Conservation (phyloP, 495 filamentous ascomycete genomes). For the Cairneyella variabilis region DNA sequence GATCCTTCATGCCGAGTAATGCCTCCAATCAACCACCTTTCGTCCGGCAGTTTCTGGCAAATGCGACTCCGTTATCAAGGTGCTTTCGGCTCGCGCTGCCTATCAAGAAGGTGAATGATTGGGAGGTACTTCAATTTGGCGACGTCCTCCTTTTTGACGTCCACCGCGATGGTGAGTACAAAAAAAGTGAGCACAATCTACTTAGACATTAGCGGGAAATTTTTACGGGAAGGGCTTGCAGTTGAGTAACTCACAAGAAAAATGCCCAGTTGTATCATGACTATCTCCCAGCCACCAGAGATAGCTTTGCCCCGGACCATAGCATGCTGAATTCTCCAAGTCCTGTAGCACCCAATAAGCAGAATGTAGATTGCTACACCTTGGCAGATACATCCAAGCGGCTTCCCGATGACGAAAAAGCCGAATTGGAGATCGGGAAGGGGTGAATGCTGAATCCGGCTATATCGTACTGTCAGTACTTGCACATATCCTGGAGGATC, state of each 20-base stretch:
- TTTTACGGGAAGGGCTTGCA: not conserved
- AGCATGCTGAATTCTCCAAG: conserved; percentile 67
- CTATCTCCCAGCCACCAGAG: conserved; percentile 67
- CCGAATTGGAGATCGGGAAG: conserved; percentile 41
- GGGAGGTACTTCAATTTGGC: not conserved
- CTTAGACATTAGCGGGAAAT: not conserved
- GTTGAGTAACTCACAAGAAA: conserved; percentile 41
- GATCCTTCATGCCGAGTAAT: not conserved
- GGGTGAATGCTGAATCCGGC: conserved; percentile 46
- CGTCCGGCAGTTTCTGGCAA: conserved; percentile 20
- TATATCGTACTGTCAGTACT: conserved; percentile 15
- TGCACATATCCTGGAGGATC: not conserved
- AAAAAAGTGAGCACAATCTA: conserved; percentile 27
- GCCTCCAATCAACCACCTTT: conserved; percentile 13
- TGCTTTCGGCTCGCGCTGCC: conserved; percentile 15
- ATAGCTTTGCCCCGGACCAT: conserved; percentile 61
- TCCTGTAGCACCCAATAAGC: conserved; percentile 57
- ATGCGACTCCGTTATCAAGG: conserved; percentile 9
- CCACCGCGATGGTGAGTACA: conserved; percentile 26
- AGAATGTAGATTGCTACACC: conserved; percentile 52
- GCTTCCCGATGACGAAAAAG: conserved; percentile 62
- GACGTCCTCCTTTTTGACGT: conserved; percentile 23
- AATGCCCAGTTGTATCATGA: conserved; percentile 45
- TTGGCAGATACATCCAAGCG: conserved; percentile 57
- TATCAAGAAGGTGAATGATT: conserved; percentile 7